Conservation (phyloP, 805 yeast species). For the Suhomyces vadensis region DNA sequence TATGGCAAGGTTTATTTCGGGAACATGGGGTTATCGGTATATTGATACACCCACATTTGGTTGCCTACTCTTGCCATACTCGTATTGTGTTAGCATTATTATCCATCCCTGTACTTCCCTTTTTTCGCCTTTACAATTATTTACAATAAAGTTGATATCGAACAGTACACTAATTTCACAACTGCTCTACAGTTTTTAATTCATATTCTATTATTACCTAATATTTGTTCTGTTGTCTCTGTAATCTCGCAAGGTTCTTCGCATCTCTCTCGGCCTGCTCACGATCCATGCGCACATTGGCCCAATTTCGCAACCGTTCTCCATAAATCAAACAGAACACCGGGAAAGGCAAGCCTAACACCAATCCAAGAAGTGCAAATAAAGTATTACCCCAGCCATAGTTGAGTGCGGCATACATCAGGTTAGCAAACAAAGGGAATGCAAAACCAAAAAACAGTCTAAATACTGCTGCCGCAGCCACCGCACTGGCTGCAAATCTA, state of each 20-base stretch:
- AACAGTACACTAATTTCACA: no score
- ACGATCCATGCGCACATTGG: slow-evolving; percentile 27
- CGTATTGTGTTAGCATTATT: no score
- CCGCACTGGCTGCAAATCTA: slow-evolving; percentile 38
- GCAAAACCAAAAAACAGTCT: slow-evolving; percentile 39
- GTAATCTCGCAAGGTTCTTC: slow-evolving; percentile 18
- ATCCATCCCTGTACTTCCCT: no score
- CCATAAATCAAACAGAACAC: slow-evolving; percentile 37
- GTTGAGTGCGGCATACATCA: slow-evolving; percentile 33
- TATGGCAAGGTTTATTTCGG: no score
- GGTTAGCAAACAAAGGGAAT: slow-evolving; percentile 40
- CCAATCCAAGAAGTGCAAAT: slow-evolving; percentile 36
- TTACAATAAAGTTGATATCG: no score
- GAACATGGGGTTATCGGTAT: no score
- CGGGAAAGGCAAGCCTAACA: slow-evolving; percentile 42
- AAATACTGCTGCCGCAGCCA: slow-evolving; percentile 45
- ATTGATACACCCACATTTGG: no score
- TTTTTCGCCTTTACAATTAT: no score
- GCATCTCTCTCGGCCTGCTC: slow-evolving; percentile 25
- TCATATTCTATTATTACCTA: not conserved
- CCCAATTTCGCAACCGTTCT: slow-evolving; percentile 36
- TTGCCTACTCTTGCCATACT: no score
- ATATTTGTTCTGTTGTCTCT: slow-evolving; percentile 1
- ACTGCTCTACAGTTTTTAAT: no score
- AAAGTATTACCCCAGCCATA: slow-evolving; percentile 46